Conservation (phyloP, 805 yeast species). For the Saturnispora mendoncae region DNA sequence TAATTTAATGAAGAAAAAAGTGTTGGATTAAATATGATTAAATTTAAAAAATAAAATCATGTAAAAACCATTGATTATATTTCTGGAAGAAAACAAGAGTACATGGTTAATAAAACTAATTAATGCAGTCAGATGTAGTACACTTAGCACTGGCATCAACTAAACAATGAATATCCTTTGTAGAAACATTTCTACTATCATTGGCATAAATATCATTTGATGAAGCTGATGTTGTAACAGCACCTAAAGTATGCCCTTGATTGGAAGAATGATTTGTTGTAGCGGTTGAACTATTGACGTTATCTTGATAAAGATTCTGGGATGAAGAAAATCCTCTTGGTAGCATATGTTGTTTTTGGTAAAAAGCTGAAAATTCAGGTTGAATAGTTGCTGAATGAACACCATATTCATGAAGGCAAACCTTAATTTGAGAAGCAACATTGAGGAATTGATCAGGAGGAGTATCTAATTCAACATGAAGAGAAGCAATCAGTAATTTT, state of each 20-base stretch:
- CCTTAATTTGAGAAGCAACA: conserved; percentile 70
- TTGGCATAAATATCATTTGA: conserved; percentile 10
- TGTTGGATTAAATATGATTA: too few relatives aligned
- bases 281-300: not conserved
- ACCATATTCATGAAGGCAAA: conserved; percentile 72
- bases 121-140: conserved; percentile 37
- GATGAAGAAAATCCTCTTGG: conserved; percentile 25
- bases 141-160: conserved; percentile 48
- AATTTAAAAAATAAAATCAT: not conserved
- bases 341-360: conserved; percentile 23
- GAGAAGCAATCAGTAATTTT: conserved; percentile 73
- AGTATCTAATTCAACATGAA: conserved; percentile 70
- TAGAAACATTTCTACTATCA: conserved; percentile 20
- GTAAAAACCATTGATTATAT: not conserved
- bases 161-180: conserved; percentile 33
- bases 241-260: conserved; percentile 1
- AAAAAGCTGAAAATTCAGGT: conserved; percentile 64
- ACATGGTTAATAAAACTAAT: too few relatives aligned
- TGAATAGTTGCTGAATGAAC: conserved; percentile 93
- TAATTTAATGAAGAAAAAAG: not conserved
- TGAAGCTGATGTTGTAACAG: conserved; percentile 3
- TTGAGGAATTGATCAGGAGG: conserved; percentile 57
- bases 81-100: conserved; percentile 22
- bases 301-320: conserved; percentile 11
- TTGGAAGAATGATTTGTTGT: not conserved